These are phyloP conservation scores for Raffaelea albimanens DNA, from an alignment of 2,329 filamentous ascomycete species.

Conservation along the genomic window DNA sequence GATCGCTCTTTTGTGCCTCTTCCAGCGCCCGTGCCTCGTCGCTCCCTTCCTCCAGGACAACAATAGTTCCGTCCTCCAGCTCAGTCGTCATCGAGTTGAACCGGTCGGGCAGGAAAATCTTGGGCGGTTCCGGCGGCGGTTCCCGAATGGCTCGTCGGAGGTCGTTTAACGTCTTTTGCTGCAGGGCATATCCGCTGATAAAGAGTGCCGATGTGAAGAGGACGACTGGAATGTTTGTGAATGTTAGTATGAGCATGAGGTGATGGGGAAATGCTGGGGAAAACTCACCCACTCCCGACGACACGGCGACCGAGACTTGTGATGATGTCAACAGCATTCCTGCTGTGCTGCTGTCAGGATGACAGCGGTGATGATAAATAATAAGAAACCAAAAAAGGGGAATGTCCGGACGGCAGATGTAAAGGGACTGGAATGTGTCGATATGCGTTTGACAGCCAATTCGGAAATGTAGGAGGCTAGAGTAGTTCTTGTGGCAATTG, in stretches of 20 bases:
- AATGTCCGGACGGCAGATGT: no score
- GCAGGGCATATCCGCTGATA: slow-evolving; percentile 75
- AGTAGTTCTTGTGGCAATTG: no score
- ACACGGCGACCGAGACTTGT: slow-evolving; percentile 61
- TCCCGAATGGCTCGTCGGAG: slow-evolving; percentile 62
- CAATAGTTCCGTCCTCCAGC: slow-evolving; percentile 35
- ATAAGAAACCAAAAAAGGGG: no score
- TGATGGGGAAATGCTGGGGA: background rate
- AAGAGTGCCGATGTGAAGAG: slow-evolving; percentile 77
- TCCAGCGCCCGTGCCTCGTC: background rate
- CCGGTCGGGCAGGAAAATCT: slow-evolving; percentile 40
- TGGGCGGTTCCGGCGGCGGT: slow-evolving; percentile 36
- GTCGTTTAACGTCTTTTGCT: slow-evolving; percentile 74
- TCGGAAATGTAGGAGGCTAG: no score
- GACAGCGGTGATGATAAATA: no score
- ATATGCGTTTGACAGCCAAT: no score
- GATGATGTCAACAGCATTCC: slow-evolving; percentile 55
- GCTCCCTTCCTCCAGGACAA: slow-evolving; percentile 28
- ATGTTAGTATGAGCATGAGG: background rate
- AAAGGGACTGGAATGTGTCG: no score
- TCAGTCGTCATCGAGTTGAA: slow-evolving; percentile 36
- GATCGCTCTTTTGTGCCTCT: slow-evolving; percentile 7
- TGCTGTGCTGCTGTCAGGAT: background rate
- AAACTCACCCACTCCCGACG: slow-evolving; percentile 51
- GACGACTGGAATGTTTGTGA: slow-evolving; percentile 41